Evolutionary conservation across 805 yeast genomes (phyloP), one percentile per base, ranked within the genome.

Genomic region (Saturnispora besseyi): DNA sequence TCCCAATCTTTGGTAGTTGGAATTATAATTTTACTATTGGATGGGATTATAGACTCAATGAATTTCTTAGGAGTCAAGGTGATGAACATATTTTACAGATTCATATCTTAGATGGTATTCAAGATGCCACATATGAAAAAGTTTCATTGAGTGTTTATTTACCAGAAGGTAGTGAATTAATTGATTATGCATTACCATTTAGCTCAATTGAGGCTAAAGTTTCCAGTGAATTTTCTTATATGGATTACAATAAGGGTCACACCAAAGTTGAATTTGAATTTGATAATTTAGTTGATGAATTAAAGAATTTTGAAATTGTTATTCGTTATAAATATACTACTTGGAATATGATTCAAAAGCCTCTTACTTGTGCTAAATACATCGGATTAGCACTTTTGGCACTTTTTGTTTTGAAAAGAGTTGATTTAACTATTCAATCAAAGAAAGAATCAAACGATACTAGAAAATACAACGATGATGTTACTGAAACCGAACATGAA

Each of bases 1-100:
- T 73, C 72, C 99, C 99, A n/a, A 64, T 93, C 6, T 86, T 87
- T 67, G 99, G 99, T 45, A 95, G 90, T 41, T 93, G 99, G 99
- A 76, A 82, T 60, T 91, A 88, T 68, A 88, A 91, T 68, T 93
- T 87, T 73, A 93, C 98, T 22, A 67, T 91, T 57, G 98, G 98
- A n/a, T 93, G 96, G 96, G 78, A 82, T 45, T 77, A 79, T 55
- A 69, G 73, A 21, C 67, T 90, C 40, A 60, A 69, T 13, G 68
- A 77, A 42, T 82, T 75, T 56, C 71, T 86, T 47, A 79, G 68
- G 57, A 59, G 64, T 38, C 69, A 70, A 10, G 68, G 67, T 15
- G 81, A 77, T 51, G 65, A 71, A 12, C 87, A 78, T 62, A 62
- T 84, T 11, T 68, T 85, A 31, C 75, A 72, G 47, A 77, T 90